phyloP scores from a whole-genome alignment of 176 grass and related monocot genomes.

The Bromus sterilis region DNA sequence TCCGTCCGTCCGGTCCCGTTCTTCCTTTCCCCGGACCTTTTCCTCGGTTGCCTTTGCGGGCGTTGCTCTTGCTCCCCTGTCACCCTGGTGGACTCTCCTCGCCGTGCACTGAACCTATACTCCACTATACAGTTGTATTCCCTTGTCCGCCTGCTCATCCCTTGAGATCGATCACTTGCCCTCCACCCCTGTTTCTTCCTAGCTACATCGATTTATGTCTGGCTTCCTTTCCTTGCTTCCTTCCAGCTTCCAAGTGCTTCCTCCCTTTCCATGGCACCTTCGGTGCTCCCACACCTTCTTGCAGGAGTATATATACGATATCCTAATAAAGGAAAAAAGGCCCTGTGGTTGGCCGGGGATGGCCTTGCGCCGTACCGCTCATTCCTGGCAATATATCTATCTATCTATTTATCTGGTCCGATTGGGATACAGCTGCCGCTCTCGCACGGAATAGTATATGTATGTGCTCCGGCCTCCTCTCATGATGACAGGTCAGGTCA shows the following conservation, averaged over 20 bases:
- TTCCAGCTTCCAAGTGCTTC: background rate
- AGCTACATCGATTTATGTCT: background rate
- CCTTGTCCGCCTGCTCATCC: background rate
- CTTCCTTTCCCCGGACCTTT: background rate
- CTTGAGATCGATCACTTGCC: background rate
- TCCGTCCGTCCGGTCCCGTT: background rate
- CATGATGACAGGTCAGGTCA: slow-evolving; percentile 18
- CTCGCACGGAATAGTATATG: background rate
- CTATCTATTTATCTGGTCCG: no score
- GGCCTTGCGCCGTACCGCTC: background rate
- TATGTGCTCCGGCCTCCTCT: background rate
- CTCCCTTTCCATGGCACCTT: background rate
- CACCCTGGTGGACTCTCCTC: slow-evolving; percentile 5
- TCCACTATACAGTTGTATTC: slow-evolving; percentile 1
- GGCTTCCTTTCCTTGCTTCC: background rate
- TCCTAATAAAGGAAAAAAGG: slow-evolving; percentile 2
- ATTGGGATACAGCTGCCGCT: slow-evolving; percentile 41
- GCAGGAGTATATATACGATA: no score
- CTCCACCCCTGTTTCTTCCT: background rate
- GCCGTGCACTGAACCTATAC: slow-evolving; percentile 34
- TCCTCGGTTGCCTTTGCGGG: slow-evolving; percentile 6
- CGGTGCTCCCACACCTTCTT: slow-evolving; percentile 5
- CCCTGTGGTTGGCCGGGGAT: background rate
- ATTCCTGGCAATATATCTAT: background rate
- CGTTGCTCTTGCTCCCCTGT: slow-evolving; percentile 28